Evolutionary conservation across 345 rosid genomes (phyloP), one percentile per base, ranked within the genome.

Genomic region (Kernera saxatilis): DNA sequence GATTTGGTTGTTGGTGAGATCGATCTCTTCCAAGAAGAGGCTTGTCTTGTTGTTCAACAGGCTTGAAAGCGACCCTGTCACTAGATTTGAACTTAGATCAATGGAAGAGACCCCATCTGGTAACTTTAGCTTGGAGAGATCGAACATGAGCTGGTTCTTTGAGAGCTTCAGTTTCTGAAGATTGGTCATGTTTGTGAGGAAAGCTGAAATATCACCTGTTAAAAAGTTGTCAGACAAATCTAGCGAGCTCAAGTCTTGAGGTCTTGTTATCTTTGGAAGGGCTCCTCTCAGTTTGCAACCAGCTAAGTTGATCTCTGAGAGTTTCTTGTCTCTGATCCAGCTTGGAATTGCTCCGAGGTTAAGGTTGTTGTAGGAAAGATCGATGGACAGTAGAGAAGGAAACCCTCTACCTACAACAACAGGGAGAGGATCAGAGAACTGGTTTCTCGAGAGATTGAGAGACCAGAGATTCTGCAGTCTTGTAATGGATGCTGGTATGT

Each of bases 401-500:
- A 93, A 49, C 2, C 87, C 87, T 49, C 68, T 79, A 54, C 67
- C 59, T 48, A 64, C 78, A 78, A 87, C 75, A 67, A 8, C 51
- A 5, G 98, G 96, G 3, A 91, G 68, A 73, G 92, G 93, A 55
- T 78, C 86, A 4, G 90, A 77, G 74, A 93, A 78, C 21, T 73
- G 85, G 75, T 93, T 93, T 76, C 90, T 81, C 0, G 98, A 93
- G 54, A 93, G 78, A 65, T 91, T 91, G 25, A 93, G 97, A 79
- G 78, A 83, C 98, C 98, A 93, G 14, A 93, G 94, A 23, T 81
- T 86, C 53, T 80, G 88, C 64, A 91, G 64, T 55, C 77, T 75
- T 18, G 92, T 83, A 68, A 91, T 63, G 73, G 97, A 83, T 21
- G 73, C 67, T 51, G 96, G 97, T 57, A 93, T 77, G 51, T 71